Conservation (phyloP, 257 asterid species). For the Salvia hispanica region DNA sequence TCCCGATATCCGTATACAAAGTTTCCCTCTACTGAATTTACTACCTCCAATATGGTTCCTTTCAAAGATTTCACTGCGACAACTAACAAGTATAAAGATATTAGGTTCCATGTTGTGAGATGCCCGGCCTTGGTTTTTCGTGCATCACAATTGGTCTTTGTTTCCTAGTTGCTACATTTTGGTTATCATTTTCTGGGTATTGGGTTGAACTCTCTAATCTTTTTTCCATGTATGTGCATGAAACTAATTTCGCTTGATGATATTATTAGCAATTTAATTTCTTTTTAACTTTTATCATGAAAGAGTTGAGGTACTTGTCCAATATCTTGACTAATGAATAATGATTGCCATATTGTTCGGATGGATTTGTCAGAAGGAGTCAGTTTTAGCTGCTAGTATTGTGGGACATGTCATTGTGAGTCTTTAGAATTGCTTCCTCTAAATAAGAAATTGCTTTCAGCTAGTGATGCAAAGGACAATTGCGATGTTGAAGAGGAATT, state of each 20-base stretch:
- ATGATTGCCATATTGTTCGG: slow-evolving; percentile 9
- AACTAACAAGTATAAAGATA: slow-evolving; percentile 6
- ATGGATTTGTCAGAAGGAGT: background rate
- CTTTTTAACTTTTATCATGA: background rate
- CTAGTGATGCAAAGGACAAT: slow-evolving; percentile 37
- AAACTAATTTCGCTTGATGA: slow-evolving; percentile 3
- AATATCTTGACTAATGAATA: slow-evolving; percentile 2
- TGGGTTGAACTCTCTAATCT: slow-evolving; percentile 1
- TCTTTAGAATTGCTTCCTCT: slow-evolving; percentile 11
- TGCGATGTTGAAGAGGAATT: slow-evolving; percentile 51
- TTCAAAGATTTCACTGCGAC: slow-evolving; percentile 4
- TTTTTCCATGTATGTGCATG: background rate
- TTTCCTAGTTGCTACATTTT: background rate
- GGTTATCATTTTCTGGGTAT: slow-evolving; percentile 6
- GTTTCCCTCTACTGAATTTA: slow-evolving; percentile 8
- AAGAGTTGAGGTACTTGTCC: slow-evolving; percentile 9
- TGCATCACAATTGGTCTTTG: background rate
- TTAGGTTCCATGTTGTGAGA: slow-evolving; percentile 1
- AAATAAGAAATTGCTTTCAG: slow-evolving; percentile 38
- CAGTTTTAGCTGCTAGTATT: slow-evolving; percentile 3
- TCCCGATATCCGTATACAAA: background rate
- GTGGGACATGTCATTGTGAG: slow-evolving; percentile 14
- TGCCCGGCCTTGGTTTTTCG: background rate
- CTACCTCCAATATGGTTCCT: slow-evolving; percentile 2
- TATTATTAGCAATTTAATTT: slow-evolving; percentile 8